phyloP scores from a whole-genome alignment of 495 filamentous ascomycete species.

The Xylaria curta region DNA sequence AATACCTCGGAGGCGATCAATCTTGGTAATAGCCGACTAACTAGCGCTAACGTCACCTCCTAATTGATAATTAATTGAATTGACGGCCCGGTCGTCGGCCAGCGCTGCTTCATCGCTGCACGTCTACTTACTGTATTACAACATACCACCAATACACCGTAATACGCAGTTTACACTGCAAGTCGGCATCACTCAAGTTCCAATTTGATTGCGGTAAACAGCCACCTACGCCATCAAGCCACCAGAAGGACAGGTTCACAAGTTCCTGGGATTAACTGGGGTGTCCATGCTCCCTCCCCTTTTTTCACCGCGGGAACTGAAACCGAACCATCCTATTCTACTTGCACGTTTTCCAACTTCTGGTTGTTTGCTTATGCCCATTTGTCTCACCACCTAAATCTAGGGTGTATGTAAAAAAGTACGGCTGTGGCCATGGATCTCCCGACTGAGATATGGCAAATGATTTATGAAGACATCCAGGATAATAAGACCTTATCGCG shows the following conservation, averaged over 20 bases:
- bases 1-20: conserved; percentile 19
- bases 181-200: not conserved
- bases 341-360: not conserved
- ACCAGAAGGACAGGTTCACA: not conserved
- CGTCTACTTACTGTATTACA: too few relatives aligned
- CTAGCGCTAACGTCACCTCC: conserved; percentile 11
- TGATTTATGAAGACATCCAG: conserved; percentile 28
- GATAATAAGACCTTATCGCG: conserved; percentile 25
- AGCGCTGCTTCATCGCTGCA: not conserved
- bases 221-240: conserved; percentile 13
- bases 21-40: conserved; percentile 25
- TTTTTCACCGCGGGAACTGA: not conserved
- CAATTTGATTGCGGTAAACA: not conserved
- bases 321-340: not conserved
- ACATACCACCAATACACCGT: conserved; percentile 4
- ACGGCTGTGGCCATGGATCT: conserved; percentile 22
- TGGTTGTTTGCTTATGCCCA: not conserved
- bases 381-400: not conserved
- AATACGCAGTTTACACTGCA: not conserved
- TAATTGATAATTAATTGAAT: not conserved
- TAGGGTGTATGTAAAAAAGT: not conserved
- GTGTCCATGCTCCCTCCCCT: not conserved
- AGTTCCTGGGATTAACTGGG: not conserved
- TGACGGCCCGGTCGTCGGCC: conserved; percentile 14
- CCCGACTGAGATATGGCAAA: conserved; percentile 31